These are phyloP conservation scores for Aeschynomene evenia DNA, from an alignment of 306 rosid species.

Conservation along the genomic window DNA sequence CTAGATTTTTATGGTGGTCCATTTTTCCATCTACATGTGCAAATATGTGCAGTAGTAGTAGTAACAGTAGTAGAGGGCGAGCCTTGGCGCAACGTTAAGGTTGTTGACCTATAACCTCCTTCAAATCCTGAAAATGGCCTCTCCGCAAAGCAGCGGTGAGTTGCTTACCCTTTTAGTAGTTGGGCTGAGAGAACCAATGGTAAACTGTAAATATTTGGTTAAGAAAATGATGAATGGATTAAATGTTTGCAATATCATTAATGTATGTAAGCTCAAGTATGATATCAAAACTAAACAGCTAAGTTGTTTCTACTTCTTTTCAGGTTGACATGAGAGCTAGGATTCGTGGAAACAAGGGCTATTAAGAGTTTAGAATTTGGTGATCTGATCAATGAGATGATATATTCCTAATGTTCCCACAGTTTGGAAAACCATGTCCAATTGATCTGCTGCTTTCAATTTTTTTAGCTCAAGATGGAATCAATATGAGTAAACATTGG, in stretches of 20 bases:
- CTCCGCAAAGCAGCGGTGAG: too few species aligned
- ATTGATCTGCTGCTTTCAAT: background rate
- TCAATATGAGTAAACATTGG: slow-evolving; percentile 14
- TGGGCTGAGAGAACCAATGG: background rate
- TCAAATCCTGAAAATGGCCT: too few species aligned
- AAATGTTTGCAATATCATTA: background rate
- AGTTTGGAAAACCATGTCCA: background rate
- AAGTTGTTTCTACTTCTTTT: background rate
- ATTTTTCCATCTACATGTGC: background rate
- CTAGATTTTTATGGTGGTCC: background rate
- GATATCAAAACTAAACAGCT: slow-evolving; percentile 22
- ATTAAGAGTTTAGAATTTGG: slow-evolving; percentile 16
- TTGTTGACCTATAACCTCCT: too few species aligned
- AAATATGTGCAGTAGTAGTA: background rate
- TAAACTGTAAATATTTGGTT: background rate
- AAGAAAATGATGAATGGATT: background rate
- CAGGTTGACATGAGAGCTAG: slow-evolving; percentile 64
- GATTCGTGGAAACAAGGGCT: slow-evolving; percentile 65
- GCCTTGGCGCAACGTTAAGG: too few species aligned
- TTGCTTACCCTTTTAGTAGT: too few species aligned
- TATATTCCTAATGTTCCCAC: background rate
- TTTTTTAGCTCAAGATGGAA: slow-evolving; percentile 11
- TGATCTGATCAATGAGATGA: background rate
- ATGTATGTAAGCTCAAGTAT: background rate
- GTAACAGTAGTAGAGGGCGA: too few species aligned